These are phyloP conservation scores for Pisolithus thermaeus DNA, from an alignment of 1,284 basidiomycete genomes.

Conservation along the genomic window DNA sequence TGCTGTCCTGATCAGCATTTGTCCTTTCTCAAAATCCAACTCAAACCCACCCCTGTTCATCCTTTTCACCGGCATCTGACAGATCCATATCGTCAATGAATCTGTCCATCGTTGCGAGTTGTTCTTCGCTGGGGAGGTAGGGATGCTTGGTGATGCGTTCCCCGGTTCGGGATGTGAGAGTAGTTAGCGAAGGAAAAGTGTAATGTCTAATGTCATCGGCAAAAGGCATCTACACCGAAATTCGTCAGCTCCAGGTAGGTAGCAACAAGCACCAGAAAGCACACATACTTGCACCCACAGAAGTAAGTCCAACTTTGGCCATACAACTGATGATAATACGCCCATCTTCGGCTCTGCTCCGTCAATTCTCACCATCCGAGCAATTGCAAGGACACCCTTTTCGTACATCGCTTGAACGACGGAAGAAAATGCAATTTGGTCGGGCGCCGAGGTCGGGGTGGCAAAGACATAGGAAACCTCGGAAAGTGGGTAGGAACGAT, in stretches of 20 bases:
- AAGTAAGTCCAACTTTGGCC: constrained; percentile 70
- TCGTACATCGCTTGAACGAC: constrained; percentile 78
- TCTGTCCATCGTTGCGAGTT: constrained; percentile 76
- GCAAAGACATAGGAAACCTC: constrained; percentile 89
- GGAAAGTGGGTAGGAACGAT: constrained; percentile 55
- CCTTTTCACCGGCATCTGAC: constrained; percentile 63
- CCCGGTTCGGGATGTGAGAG: constrained; percentile 73
- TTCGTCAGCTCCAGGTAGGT: not conserved
- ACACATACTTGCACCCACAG: constrained; percentile 71
- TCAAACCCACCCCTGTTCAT: constrained; percentile 58
- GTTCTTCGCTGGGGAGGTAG: constrained; percentile 77
- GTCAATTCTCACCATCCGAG: constrained; percentile 73
- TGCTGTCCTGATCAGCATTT: constrained; percentile 21
- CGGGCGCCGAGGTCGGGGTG: constrained; percentile 57
- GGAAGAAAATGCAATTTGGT: constrained; percentile 83
- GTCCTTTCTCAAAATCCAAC: not conserved
- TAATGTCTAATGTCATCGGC: constrained; percentile 89
- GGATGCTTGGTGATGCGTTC: constrained; percentile 71
- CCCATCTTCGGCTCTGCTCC: constrained; percentile 80
- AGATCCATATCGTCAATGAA: constrained; percentile 88
- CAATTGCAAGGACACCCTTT: constrained; percentile 66
- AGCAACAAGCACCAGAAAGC: not conserved
- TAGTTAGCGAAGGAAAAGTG: constrained; percentile 78
- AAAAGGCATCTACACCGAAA: constrained; percentile 73
- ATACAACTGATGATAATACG: constrained; percentile 57